Base-by-base conservation (phyloP, 2,329 filamentous ascomycete species). In the Colletotrichum noveboracense region DNA sequence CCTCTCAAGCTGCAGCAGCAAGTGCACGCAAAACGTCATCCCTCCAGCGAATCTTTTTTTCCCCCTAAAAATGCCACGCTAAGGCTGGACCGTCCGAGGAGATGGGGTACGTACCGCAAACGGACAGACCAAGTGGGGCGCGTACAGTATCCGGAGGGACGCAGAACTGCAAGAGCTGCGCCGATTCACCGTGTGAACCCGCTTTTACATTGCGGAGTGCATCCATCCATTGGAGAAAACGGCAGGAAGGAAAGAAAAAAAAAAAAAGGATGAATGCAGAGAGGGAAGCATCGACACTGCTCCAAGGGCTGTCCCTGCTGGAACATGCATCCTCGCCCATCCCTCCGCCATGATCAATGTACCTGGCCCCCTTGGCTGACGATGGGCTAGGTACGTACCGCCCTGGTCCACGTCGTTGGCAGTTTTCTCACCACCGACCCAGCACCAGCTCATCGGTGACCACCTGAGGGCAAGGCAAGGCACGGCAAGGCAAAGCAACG, bases 1-100 rank as follows among this genome's bases (percentile, higher is more conserved):
- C 67, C 71, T 66, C 71, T 65, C 48, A 43, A 43, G 38, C 18
- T 43, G 38, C 38, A 43, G 38, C 38, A 43, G 38, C 38, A n/a
- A 43, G 38, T 34, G 24, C 43, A 56, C 30, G 30, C 34, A 28
- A 75, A 75, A 73, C 73, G 73, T 75, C 73, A 75, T 75, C 32
- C 73, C 62, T 62, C 62, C 38, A 67, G 69, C 55, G 21, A 38
- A 18, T 43, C 38, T 43, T 38, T 43, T 38, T 8, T 30, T 10
- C 30, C 55, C 66, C 66, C 60, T 34, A 70, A 58, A 36, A 64
- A 73, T 67, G 21, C 26, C 69, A 67, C 69, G 43, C 73, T 58
- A 68, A 67, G 69, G 69, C 62, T 68, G 62, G 64, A 24, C 70
- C 38, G 38, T 43, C 38, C n/a, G 62, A 38, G 34, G 16, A 18